phyloP scores from a whole-genome alignment of 169 alveolate genomes.

The Plasmodium inui region DNA sequence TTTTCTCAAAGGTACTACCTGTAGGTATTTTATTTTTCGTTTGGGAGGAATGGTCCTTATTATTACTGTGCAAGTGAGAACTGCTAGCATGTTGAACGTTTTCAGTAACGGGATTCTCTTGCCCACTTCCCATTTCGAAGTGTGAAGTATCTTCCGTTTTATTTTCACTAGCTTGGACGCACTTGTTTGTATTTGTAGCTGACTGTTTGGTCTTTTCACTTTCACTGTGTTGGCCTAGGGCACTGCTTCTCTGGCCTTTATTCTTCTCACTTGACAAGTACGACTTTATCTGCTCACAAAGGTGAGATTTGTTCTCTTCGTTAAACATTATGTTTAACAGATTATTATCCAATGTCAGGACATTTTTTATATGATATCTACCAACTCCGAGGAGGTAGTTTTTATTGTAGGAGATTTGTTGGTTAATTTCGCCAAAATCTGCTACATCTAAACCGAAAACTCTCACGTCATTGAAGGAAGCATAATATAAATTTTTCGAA shows the following conservation, averaged over 20 bases:
- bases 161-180: not conserved
- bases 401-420: constrained; percentile 65
- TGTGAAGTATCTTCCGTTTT: not conserved
- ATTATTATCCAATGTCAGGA: constrained; percentile 73
- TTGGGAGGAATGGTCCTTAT: not conserved
- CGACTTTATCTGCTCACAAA: constrained; percentile 19
- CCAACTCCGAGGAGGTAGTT: constrained; percentile 79
- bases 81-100: not conserved
- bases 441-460: constrained; percentile 78
- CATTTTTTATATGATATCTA: constrained; percentile 76
- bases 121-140: not conserved
- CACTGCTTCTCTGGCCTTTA: not conserved
- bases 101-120: not conserved
- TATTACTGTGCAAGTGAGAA: not conserved
- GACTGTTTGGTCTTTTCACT: not conserved
- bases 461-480: constrained; percentile 77
- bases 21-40: not conserved
- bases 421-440: constrained; percentile 78
- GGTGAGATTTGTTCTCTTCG: constrained; percentile 17
- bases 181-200: not conserved
- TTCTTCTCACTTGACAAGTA: constrained; percentile 19
- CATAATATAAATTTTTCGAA: constrained; percentile 50
- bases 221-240: not conserved
- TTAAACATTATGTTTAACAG: constrained; percentile 10
- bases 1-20: not conserved